Percentiles rank a stretch among this genome's conserved stretches.
These are phyloP conservation scores for Phialophora tarda DNA, from an alignment of 2,329 filamentous ascomycete species.

Conservation along the genomic window DNA sequence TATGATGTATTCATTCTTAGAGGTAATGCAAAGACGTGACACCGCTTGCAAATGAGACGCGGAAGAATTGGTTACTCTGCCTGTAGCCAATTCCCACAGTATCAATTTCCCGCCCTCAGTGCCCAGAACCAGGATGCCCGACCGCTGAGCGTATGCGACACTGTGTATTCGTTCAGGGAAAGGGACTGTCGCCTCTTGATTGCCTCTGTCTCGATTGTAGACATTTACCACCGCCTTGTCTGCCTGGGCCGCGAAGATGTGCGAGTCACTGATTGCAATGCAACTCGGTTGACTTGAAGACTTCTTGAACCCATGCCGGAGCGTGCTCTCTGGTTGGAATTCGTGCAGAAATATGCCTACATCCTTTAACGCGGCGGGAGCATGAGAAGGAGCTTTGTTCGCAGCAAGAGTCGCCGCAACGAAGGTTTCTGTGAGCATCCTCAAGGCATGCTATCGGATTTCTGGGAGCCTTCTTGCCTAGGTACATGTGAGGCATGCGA, in stretches of 20 bases:
- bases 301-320: slow-evolving; percentile 86
- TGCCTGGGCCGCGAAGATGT: slow-evolving; percentile 88
- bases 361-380: slow-evolving; percentile 68
- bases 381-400: slow-evolving; percentile 45
- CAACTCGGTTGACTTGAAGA: slow-evolving; percentile 80
- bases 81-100: slow-evolving; percentile 81
- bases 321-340: slow-evolving; percentile 75
- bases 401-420: slow-evolving; percentile 52
- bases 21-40: slow-evolving; percentile 72
- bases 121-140: slow-evolving; percentile 72
- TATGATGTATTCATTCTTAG: slow-evolving; percentile 61
- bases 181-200: slow-evolving; percentile 84
- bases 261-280: slow-evolving; percentile 77
- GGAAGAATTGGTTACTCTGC: slow-evolving; percentile 52
- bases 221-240: slow-evolving; percentile 94
- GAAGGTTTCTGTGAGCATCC: slow-evolving; percentile 57
- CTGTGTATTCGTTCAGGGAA: slow-evolving; percentile 87
- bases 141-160: slow-evolving; percentile 69
- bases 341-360: slow-evolving; percentile 86
- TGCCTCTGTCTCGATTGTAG: slow-evolving; percentile 81
- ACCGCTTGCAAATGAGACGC: slow-evolving; percentile 59
- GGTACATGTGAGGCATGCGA: not conserved
- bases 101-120: slow-evolving; percentile 85
- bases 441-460: not conserved
- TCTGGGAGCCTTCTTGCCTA: not conserved